Percentiles rank a stretch among this genome's conserved stretches.
Conservation (phyloP, 441 rosid genomes). For the Syzygium syzygioides region DNA sequence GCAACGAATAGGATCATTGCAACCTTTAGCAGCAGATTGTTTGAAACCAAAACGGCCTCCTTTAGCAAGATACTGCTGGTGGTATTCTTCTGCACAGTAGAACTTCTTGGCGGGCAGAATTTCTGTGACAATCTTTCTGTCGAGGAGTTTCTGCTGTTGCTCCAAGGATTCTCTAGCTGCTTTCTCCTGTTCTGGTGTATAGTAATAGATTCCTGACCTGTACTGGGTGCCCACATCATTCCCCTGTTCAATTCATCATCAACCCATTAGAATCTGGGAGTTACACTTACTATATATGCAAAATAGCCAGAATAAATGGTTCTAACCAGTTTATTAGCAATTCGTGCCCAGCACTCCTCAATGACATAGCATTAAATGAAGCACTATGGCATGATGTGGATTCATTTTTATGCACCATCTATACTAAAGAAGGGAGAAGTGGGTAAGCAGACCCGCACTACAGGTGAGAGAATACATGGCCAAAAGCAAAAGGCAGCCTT, state of each 20-base stretch:
- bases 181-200: conserved; percentile 82
- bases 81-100: conserved; percentile 82
- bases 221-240: conserved; percentile 86
- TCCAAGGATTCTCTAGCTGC: conserved; percentile 59
- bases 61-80: conserved; percentile 83
- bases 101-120: conserved; percentile 83
- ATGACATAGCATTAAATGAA: neutral
- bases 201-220: conserved; percentile 83
- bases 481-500: neutral
- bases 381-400: neutral
- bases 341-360: neutral
- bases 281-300: neutral
- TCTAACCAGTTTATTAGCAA: neutral
- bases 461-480: neutral
- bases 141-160: conserved; percentile 49
- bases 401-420: neutral
- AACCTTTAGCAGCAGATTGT: conserved; percentile 73
- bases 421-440: neutral
- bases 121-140: conserved; percentile 73
- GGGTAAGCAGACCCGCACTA: neutral
- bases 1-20: conserved; percentile 86
- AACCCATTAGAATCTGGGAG: neutral
- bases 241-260: conserved; percentile 39
- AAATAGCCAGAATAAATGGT: neutral
- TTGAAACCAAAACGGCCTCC: conserved; percentile 74